phyloP scores from a whole-genome alignment of 2,329 filamentous ascomycete genomes.

The Xylaria sp. region DNA sequence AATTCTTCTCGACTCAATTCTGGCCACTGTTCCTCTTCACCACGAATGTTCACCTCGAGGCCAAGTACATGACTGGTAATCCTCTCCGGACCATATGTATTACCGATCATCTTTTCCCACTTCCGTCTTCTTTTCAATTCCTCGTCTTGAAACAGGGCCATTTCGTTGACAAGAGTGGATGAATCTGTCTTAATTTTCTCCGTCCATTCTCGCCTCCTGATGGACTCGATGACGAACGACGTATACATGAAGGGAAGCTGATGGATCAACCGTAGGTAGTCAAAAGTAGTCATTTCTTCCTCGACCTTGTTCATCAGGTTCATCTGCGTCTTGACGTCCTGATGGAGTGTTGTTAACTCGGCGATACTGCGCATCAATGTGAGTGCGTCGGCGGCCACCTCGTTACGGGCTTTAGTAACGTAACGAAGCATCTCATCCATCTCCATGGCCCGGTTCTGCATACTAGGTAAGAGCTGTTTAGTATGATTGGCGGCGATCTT shows the following conservation, averaged over 20 bases:
- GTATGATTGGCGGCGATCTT: conserved; percentile 60
- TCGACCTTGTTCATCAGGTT: conserved; percentile 65
- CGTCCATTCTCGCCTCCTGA: conserved; percentile 82
- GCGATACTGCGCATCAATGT: conserved; percentile 79
- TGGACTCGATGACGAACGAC: conserved; percentile 78
- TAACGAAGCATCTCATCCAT: conserved; percentile 57
- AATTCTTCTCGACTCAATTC: conserved; percentile 69
- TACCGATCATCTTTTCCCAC: conserved; percentile 82
- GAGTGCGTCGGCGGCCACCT: conserved; percentile 58
- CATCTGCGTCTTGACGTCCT: conserved; percentile 66
- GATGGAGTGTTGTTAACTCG: conserved; percentile 69
- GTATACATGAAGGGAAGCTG: conserved; percentile 86
- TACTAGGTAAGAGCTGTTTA: conserved; percentile 54
- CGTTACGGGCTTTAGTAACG: conserved; percentile 62
- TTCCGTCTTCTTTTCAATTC: conserved; percentile 82
- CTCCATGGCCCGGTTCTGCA: conserved; percentile 51
- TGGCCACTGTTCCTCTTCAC: conserved; percentile 78
- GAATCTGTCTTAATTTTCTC: conserved; percentile 88
- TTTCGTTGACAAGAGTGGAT: conserved; percentile 81
- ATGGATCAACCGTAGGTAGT: conserved; percentile 72
- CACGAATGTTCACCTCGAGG: conserved; percentile 79
- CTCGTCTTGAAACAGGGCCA: conserved; percentile 87
- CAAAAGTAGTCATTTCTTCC: conserved; percentile 74
- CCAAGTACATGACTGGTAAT: conserved; percentile 66
- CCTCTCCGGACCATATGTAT: conserved; percentile 61